Base-by-base conservation (phyloP, 768 basidiomycete species). In the Naganishia kalamii region DNA sequence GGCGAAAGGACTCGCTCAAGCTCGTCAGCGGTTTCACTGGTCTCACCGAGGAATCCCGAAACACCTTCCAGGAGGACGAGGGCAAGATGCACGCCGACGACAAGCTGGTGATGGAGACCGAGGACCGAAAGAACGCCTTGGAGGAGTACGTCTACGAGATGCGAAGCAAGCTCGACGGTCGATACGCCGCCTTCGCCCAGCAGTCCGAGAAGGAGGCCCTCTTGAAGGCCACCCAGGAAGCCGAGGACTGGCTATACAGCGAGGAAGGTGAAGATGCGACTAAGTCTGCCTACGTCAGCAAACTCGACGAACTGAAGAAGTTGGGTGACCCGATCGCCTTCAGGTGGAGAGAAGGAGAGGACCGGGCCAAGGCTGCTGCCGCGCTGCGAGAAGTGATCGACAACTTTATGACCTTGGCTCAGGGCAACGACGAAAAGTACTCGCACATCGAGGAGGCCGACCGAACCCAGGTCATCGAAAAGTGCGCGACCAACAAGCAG, bases 141-240 rank as follows among this genome's bases (percentile, higher is more conserved):
- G 94, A 99, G 81, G 96, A 98, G 80, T 97, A 94, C 81, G 88
- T 98, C 65, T 97, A 97, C 80, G 94, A 98, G 78, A 92, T 84
- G 74, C 89, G 92, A 41, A 82, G 85, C 79, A 94, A 96, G 81
- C 84, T 99, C 66, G 93, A 97, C 40, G 89, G 88, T 50, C 85
- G 88, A 57, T 96, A 89, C 74, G 86, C 87, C 19, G 51, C 84
- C 13, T 98, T 82, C 79, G 88, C 88, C 60, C 83, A 87, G 73
- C 52, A 85, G 0, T 77, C 81, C 13, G 94, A 98, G 80, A 93
- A 92, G 81, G 78, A 84, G 68, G 85, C 84, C 67, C 85, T 98
- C 40, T 81, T 90, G 30, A 79, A 74, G 21, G 84, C 86, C 48
- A 83, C 93, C 33, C 81, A 83, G 63, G 87, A 87, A 68, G 86